Conservation (phyloP, 345 rosid genomes). For the Populus euphratica region DNA sequence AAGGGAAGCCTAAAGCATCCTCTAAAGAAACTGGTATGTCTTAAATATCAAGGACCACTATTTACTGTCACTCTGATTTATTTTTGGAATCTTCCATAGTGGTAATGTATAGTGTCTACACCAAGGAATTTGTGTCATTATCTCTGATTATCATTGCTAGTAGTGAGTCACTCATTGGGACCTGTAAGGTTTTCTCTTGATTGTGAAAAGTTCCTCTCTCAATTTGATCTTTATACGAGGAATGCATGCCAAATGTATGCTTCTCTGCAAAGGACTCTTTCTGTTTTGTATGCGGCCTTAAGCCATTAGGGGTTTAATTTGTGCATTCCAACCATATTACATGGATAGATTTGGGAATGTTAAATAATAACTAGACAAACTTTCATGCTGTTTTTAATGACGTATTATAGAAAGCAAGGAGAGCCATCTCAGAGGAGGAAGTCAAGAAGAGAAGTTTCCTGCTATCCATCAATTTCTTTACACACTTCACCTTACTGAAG, state of each 20-base stretch:
- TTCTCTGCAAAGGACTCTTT: not conserved
- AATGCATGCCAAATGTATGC: not conserved
- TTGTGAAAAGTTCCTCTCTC: not conserved
- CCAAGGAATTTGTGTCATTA: not conserved
- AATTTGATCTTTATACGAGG: not conserved
- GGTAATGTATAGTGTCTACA: not conserved
- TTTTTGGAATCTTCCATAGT: not conserved
- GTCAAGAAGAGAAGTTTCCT: not conserved
- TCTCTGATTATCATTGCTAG: not conserved
- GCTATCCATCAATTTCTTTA: not conserved
- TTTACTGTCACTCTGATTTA: conserved; percentile 1
- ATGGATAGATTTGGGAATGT: not conserved
- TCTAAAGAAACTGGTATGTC: conserved; percentile 51
- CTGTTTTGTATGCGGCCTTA: not conserved
- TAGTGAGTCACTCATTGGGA: not conserved
- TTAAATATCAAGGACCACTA: conserved; percentile 14
- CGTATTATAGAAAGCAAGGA: not conserved
- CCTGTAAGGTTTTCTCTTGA: not conserved
- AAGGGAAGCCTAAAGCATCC: conserved; percentile 51
- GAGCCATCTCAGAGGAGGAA: not conserved
- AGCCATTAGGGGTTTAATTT: not conserved
- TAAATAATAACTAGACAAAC: not conserved
- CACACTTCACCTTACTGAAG: not conserved
- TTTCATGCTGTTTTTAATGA: not conserved
- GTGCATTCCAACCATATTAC: not conserved